Conservation (phyloP, 164 flowering plant genomes). For the Echeveria elegans region DNA sequence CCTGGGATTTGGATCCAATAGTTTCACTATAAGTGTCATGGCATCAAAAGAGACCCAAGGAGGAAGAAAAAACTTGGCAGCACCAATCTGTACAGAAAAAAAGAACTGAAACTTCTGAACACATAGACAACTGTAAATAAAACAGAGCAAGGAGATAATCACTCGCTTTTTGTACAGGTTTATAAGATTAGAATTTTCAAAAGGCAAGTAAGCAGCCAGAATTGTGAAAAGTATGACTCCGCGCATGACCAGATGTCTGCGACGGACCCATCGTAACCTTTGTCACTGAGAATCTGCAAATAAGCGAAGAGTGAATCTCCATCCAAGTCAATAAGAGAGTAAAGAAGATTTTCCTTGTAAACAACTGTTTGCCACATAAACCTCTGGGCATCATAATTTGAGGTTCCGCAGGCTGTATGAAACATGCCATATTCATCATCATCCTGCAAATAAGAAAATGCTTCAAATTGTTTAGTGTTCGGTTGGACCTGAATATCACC, state of each 20-base stretch:
- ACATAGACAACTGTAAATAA: too few species aligned
- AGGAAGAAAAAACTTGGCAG: constrained; percentile 87
- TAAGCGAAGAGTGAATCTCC: constrained; percentile 6
- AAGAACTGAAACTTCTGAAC: background rate
- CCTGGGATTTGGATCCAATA: constrained; percentile 86
- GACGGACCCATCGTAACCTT: constrained; percentile 95
- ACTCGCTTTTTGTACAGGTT: constrained; percentile 95
- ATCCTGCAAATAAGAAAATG: constrained; percentile 3
- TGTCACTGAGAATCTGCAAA: constrained; percentile 75
- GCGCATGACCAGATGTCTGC: constrained; percentile 99
- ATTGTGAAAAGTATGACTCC: constrained; percentile 95
- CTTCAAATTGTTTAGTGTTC: background rate
- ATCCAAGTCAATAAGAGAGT: constrained; percentile 6
- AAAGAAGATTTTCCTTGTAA: background rate
- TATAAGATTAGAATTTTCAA: constrained; percentile 91
- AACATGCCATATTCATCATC: constrained; percentile 66
- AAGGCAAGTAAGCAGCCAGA: constrained; percentile 99
- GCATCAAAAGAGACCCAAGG: constrained; percentile 88
- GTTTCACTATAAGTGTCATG: constrained; percentile 59
- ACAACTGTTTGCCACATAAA: constrained; percentile 8
- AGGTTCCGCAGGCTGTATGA: constrained; percentile 66
- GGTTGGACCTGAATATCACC: background rate
- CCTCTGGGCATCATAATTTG: constrained; percentile 78
- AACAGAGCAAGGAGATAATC: constrained; percentile 13
- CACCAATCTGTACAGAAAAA: constrained; percentile 55